A percentile compares a stretch with the other conserved stretches of the same genome.
These are phyloP conservation scores for Halophytophthora batemanensis DNA, from an alignment of 352 stramenopile species.

Conservation along the genomic window DNA sequence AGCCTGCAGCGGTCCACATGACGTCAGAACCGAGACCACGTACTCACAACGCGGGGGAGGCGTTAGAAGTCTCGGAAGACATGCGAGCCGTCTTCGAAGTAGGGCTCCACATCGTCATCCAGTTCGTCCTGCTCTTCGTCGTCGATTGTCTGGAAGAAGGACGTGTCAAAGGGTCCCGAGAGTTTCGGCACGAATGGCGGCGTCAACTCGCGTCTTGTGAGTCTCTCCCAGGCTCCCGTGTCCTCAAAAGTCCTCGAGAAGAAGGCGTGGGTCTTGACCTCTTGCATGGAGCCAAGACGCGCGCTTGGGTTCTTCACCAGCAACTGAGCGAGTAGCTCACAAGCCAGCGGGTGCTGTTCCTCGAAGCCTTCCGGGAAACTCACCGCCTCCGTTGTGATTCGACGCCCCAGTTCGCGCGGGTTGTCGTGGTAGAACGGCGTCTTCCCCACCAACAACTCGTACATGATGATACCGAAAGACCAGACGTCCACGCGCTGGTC, in stretches of 20 bases:
- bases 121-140: slow-evolving; percentile 53
- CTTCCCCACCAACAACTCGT: slow-evolving; percentile 79
- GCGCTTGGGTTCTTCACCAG: slow-evolving; percentile 55
- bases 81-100: slow-evolving; percentile 66
- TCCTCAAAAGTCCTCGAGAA: slow-evolving; percentile 41
- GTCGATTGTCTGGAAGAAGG: slow-evolving; percentile 61
- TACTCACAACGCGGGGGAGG: slow-evolving; percentile 2
- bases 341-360: slow-evolving; percentile 36
- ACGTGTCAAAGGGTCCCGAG: slow-evolving; percentile 61
- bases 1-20: background rate
- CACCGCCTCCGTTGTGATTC: slow-evolving; percentile 67
- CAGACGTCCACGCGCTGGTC: slow-evolving; percentile 76
- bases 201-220: slow-evolving; percentile 35
- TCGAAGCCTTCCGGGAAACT: slow-evolving; percentile 70
- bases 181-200: slow-evolving; percentile 70
- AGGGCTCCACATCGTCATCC: slow-evolving; percentile 47
- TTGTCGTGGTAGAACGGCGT: slow-evolving; percentile 90
- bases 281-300: slow-evolving; percentile 36
- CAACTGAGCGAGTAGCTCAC: slow-evolving; percentile 53
- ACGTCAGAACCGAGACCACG: background rate
- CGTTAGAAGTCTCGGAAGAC: slow-evolving; percentile 57
- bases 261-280: slow-evolving; percentile 61
- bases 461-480: slow-evolving; percentile 86
- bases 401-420: slow-evolving; percentile 63
- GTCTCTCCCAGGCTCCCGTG: slow-evolving; percentile 33